Percentiles rank a stretch among this genome's conserved stretches.
These are phyloP conservation scores for Allium cepa DNA, from an alignment of 106 monocot genomes.

Conservation along the genomic window DNA sequence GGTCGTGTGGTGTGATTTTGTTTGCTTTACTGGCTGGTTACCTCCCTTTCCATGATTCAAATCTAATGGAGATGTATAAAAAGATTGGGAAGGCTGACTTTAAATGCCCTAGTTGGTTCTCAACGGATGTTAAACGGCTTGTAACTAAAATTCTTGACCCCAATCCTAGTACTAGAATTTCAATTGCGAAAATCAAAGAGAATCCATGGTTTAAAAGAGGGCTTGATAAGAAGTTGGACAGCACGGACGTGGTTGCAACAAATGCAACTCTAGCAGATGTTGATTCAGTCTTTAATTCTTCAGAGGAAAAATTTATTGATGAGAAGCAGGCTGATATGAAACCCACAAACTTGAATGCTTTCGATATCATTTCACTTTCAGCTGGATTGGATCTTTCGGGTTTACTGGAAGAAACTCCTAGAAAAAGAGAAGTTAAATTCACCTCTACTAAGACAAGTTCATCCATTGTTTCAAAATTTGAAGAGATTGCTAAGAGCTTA, in stretches of 20 bases:
- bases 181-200: constrained; percentile 26
- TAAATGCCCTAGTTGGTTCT: constrained; percentile 33
- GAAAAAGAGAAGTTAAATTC: constrained; percentile 12
- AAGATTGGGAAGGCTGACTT: constrained; percentile 39
- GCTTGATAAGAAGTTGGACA: constrained; percentile 8
- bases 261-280: constrained; percentile 7
- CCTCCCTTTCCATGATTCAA: constrained; percentile 38
- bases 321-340: constrained; percentile 7
- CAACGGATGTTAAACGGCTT: constrained; percentile 26
- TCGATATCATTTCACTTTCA: constrained; percentile 35
- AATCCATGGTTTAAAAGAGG: constrained; percentile 35
- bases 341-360: constrained; percentile 19
- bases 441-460: constrained; percentile 13
- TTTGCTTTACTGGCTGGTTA: constrained; percentile 36
- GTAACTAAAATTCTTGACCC: constrained; percentile 29
- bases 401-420: constrained; percentile 13
- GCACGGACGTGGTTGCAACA: constrained; percentile 7
- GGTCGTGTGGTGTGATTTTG: constrained; percentile 46
- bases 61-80: constrained; percentile 38
- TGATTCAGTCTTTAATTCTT: constrained; percentile 10
- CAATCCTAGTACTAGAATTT: constrained; percentile 35
- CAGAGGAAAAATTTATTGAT: neutral
- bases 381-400: constrained; percentile 33
- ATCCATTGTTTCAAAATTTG: constrained; percentile 19
- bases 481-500: constrained; percentile 17